Evolutionary conservation across 306 rosid species (phyloP).

Genomic region (Senna tora): DNA sequence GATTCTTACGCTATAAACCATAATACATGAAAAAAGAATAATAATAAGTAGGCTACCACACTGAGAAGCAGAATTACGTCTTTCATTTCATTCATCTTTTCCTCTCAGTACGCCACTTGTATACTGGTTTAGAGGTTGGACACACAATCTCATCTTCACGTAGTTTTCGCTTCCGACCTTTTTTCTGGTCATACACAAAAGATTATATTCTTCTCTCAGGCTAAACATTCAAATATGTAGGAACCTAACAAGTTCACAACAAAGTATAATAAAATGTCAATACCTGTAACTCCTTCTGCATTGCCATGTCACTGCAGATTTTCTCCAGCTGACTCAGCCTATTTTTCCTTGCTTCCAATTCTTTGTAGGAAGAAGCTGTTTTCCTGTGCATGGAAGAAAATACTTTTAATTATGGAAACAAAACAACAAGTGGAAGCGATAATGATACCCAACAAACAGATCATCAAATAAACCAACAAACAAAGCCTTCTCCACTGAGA

Average conservation of each 20-base stretch:
- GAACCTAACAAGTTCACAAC: not conserved
- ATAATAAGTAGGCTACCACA: not conserved
- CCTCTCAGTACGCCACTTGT: conserved; percentile 83
- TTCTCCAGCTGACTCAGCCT: conserved; percentile 69
- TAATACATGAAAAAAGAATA: not conserved
- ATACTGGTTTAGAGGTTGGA: conserved; percentile 63
- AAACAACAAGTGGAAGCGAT: conserved; percentile 14
- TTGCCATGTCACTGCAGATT: conserved; percentile 68
- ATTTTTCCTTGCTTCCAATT: conserved; percentile 67
- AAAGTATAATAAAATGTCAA: conserved; percentile 25
- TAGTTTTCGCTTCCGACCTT: conserved; percentile 77
- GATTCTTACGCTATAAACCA: not conserved
- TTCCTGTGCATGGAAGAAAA: conserved; percentile 46
- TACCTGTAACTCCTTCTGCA: conserved; percentile 84
- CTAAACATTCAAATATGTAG: conserved; percentile 10
- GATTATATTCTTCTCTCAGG: conserved; percentile 17
- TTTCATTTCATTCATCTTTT: conserved; percentile 55
- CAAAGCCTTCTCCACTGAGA: too few relatives aligned
- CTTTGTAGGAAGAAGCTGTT: conserved; percentile 61
- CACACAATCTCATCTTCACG: conserved; percentile 70
- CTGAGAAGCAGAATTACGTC: not conserved
- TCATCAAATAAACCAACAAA: too few relatives aligned
- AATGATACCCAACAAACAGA: not conserved
- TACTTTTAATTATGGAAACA: too few relatives aligned
- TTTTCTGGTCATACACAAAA: conserved; percentile 44